Base-by-base conservation (phyloP, 345 rosid genomes). In the Raphanus raphanistrum region DNA sequence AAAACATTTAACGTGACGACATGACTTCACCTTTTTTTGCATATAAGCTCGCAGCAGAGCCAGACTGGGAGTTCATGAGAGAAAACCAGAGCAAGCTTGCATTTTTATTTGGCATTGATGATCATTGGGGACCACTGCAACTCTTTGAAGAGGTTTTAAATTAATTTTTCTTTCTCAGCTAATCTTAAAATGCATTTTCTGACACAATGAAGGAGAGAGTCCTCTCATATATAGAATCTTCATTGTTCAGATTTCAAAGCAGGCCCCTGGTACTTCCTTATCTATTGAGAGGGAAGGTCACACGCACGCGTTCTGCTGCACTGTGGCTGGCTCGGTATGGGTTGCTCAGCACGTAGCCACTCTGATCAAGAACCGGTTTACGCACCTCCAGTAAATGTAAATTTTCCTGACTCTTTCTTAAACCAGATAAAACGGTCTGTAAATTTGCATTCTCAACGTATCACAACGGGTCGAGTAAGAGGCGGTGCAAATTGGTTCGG, bases 41-140 rank as follows among this genome's bases (percentile, higher is more conserved):
- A 21, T 72, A 70, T 72, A 78, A 91, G 97, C 96, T 93, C 65
- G 80, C 84, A 79, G 85, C 82, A 73, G 83, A 80, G 78, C 91
- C 90, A 43, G 96, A 91, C 67, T 91, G 97, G 96, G 84, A 77
- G 57, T 94, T 88, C 73, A 78, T 90, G 87, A 88, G 86, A 84
- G 85, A 77, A 75, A 87, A 84, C 63, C 70, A 75, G 79, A 76
- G 72, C 61, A 91, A 86, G 79, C 82, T 94, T 27, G 80, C 92
- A 62, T 88, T 90, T 81, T 78, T 94, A 82, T 94, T 81, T 74
- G 94, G 94, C 55, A 71, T 76, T 32, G 90, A 89, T 75, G 98
- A 90, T 82, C 97, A 91, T 74, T 94, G 97, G 97, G 97, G 94
- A 54, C 94, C 98, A 0, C 43, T 89, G 70, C 80, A 89, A 66